phyloP scores from a whole-genome alignment of 371 early-diverging fungal species.

The Mucor lusitanicus region DNA sequence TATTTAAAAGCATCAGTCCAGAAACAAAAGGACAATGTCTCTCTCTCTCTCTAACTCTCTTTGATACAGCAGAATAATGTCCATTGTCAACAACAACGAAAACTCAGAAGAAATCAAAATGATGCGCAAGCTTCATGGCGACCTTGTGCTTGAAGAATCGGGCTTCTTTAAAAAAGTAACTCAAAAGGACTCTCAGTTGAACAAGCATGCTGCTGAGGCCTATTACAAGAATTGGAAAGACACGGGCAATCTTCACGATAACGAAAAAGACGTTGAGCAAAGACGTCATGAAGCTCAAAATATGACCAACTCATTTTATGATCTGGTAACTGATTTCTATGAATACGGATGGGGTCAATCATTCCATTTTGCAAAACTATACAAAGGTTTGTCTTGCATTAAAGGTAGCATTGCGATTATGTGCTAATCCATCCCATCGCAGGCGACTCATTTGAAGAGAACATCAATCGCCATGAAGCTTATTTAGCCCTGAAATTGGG shows the following conservation, averaged over 20 bases:
- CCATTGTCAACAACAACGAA: conserved; percentile 23
- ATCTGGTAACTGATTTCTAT: conserved; percentile 66
- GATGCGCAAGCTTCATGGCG: conserved; percentile 45
- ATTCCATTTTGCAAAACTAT: conserved; percentile 74
- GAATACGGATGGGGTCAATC: conserved; percentile 75
- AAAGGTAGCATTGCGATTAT: not conserved
- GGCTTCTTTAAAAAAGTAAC: conserved; percentile 46
- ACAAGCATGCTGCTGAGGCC: conserved; percentile 41
- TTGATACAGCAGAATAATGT: conserved; percentile 17
- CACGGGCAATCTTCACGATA: conserved; percentile 29
- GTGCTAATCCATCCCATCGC: not conserved
- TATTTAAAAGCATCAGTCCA: not conserved
- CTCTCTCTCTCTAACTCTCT: not conserved
- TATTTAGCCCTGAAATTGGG: conserved; percentile 66
- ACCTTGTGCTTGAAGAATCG: conserved; percentile 34
- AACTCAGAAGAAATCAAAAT: conserved; percentile 32
- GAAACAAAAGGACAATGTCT: not conserved
- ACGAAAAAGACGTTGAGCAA: conserved; percentile 30
- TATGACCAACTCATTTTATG: conserved; percentile 67
- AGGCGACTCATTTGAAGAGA: conserved; percentile 65
- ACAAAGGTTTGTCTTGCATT: conserved; percentile 30
- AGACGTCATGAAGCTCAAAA: conserved; percentile 54
- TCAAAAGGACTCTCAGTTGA: conserved; percentile 53
- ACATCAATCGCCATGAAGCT: conserved; percentile 79
- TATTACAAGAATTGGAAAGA: conserved; percentile 47